A percentile compares a stretch with the other conserved stretches of the same genome.
These are phyloP conservation scores for Fusarium metavorans DNA, from an alignment of 2,329 filamentous ascomycete species.

Conservation along the genomic window DNA sequence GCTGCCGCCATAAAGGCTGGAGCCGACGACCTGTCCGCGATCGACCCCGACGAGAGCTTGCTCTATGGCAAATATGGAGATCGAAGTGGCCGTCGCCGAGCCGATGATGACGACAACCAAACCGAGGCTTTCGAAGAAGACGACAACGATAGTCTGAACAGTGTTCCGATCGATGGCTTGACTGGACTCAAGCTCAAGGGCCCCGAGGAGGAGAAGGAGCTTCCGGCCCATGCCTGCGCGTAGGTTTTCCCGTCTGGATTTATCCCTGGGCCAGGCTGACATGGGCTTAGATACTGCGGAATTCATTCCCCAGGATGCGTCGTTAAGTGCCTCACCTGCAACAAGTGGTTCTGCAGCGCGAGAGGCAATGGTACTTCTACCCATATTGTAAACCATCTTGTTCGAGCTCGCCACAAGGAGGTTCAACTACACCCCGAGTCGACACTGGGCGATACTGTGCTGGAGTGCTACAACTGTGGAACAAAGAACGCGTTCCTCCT, in stretches of 20 bases:
- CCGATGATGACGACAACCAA: slow-evolving; percentile 91
- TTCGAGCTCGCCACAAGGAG: slow-evolving; percentile 97
- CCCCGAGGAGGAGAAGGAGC: slow-evolving; percentile 85
- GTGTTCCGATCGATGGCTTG: slow-evolving; percentile 81
- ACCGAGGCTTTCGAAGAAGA: slow-evolving; percentile 88
- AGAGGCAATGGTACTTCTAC: slow-evolving; percentile 96
- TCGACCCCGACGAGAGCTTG: slow-evolving; percentile 84
- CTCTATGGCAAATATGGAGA: slow-evolving; percentile 78
- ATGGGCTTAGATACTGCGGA: slow-evolving; percentile 81
- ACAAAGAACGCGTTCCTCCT: slow-evolving; percentile 99
- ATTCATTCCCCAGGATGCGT: slow-evolving; percentile 97
- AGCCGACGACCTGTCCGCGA: slow-evolving; percentile 77
- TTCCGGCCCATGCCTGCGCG: slow-evolving; percentile 96
- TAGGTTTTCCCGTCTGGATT: slow-evolving; percentile 62
- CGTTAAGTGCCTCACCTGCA: slow-evolving; percentile 95
- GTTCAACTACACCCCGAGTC: slow-evolving; percentile 96
- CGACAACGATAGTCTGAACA: slow-evolving; percentile 80
- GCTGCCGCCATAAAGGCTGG: slow-evolving; percentile 89
- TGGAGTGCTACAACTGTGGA: slow-evolving; percentile 99
- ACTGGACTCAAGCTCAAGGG: slow-evolving; percentile 70
- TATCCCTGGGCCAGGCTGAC: slow-evolving; percentile 38
- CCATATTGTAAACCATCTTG: slow-evolving; percentile 98
- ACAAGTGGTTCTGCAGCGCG: slow-evolving; percentile 99
- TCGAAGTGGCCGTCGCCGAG: slow-evolving; percentile 72
- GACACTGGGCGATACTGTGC: slow-evolving; percentile 91